phyloP scores from a whole-genome alignment of 164 flowering plant species.

The Magnolia changhungtana region DNA sequence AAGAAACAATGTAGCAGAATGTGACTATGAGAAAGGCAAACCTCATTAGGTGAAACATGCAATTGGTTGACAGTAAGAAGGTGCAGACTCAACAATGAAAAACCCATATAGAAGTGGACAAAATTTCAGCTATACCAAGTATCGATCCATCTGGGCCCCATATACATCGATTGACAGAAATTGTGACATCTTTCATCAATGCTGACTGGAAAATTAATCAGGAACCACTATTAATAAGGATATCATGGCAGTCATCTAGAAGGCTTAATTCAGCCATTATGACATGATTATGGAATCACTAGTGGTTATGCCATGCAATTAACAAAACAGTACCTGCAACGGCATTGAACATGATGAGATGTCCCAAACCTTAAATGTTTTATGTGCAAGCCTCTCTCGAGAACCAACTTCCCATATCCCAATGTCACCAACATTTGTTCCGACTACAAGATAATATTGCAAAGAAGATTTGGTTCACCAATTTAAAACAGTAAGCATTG shows the following conservation, averaged over 20 bases:
- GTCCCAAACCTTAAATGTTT: slow-evolving; percentile 51
- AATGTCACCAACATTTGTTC: slow-evolving; percentile 67
- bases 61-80: not conserved
- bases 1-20: slow-evolving; percentile 3
- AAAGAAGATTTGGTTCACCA: not conserved
- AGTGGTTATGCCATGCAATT: not conserved
- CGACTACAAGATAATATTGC: slow-evolving; percentile 34
- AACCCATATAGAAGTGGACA: not conserved
- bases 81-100: not conserved
- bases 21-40: not conserved
- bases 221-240: slow-evolving; percentile 3
- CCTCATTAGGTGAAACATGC: not conserved
- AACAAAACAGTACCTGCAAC: slow-evolving; percentile 30
- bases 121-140: slow-evolving; percentile 25
- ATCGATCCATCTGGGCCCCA: slow-evolving; percentile 54
- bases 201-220: slow-evolving; percentile 28
- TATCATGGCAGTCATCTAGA: not conserved
- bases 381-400: slow-evolving; percentile 39
- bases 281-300: not conserved
- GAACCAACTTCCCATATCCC: slow-evolving; percentile 63
- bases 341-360: slow-evolving; percentile 33
- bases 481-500: not conserved
- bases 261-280: not conserved
- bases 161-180: slow-evolving; percentile 45
- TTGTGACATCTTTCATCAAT: slow-evolving; percentile 37